Percentiles rank a stretch among this genome's conserved stretches.
Conservation (phyloP, 176 grass and related monocot species). For the Saccharum officinarum region DNA sequence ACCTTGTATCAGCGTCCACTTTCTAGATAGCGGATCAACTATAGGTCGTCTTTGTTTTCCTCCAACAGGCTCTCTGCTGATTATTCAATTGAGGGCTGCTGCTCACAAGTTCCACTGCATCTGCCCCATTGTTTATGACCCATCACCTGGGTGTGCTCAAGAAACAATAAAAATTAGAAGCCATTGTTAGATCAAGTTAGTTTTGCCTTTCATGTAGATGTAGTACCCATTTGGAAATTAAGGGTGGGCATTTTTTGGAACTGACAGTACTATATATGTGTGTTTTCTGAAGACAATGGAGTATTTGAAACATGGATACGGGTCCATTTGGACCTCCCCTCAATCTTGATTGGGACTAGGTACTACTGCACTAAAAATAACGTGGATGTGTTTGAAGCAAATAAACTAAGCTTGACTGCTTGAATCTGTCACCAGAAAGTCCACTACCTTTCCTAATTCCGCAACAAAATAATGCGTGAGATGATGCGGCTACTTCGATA, state of each 20-base stretch:
- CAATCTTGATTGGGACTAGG: background rate
- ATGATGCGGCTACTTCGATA: slow-evolving; percentile 38
- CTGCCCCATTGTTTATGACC: slow-evolving; percentile 10
- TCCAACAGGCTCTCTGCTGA: slow-evolving; percentile 4
- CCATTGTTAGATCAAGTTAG: background rate
- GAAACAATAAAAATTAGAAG: background rate
- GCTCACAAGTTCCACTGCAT: slow-evolving; percentile 20
- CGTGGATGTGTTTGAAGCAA: slow-evolving; percentile 5
- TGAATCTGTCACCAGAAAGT: slow-evolving; percentile 29
- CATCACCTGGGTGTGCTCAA: background rate
- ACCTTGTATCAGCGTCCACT: background rate
- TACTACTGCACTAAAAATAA: background rate
- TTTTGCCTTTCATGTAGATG: background rate
- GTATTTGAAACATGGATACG: background rate
- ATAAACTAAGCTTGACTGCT: slow-evolving; percentile 32
- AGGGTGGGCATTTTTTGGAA: background rate
- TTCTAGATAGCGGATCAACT: slow-evolving; percentile 9
- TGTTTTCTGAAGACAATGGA: background rate
- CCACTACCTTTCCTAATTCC: slow-evolving; percentile 2
- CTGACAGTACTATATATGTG: background rate
- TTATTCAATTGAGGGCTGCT: background rate
- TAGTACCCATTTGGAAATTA: background rate
- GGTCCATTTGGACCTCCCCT: background rate
- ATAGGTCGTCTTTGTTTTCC: slow-evolving; percentile 39
- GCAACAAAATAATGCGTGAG: slow-evolving; percentile 18